Base-by-base conservation (phyloP, 2,329 filamentous ascomycete genomes). In the Teratosphaeria destructans region DNA sequence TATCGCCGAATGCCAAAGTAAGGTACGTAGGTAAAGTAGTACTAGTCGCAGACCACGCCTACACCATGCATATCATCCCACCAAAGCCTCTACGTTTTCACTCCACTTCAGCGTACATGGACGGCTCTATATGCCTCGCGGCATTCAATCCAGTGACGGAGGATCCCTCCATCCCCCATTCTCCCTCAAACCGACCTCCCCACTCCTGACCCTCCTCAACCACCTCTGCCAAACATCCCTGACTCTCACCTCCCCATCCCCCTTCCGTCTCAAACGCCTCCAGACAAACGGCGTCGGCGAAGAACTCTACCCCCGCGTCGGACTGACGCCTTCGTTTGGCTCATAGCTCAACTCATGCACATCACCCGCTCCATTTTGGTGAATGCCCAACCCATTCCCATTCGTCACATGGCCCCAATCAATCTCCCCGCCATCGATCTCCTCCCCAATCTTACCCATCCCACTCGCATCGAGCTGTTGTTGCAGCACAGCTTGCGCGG, bases 401-500 rank as follows among this genome's bases (percentile, higher is more conserved):
- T 49, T 49, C 43, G 43, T 49, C 16, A 49, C 43, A 23, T 49
- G 43, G 8, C 43, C 43, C 43, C 43, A 49, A 19, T 49, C 43
- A 10, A 49, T n/a, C 19, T 49, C 43, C 6, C 43, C n/a, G 43
- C 43, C 43, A 49, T 49, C 43, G 8, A 5, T 7, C 29, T 70
- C 67, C 39, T 68, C 69, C 0, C 55, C 57, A 12, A 64, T 61
- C 56, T 68, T 68, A 11, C 63, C 66, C 53, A 65, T 66, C 16
- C 60, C 65, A 32, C 66, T 66, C 8, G 68, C 71, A 55, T 72
- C 71, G 11, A 72, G 60, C 53, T 73, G 70, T 60, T 73, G 71
- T 75, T 97, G 93, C 60, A 92, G 90, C 70, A 97, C 93, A 35
- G 94, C 94, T 76, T 99, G 94, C 35, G 91, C 89, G 43, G 90